phyloP scores from a whole-genome alignment of 2,329 filamentous ascomycete species.

The Chrysoporthe puriensis region DNA sequence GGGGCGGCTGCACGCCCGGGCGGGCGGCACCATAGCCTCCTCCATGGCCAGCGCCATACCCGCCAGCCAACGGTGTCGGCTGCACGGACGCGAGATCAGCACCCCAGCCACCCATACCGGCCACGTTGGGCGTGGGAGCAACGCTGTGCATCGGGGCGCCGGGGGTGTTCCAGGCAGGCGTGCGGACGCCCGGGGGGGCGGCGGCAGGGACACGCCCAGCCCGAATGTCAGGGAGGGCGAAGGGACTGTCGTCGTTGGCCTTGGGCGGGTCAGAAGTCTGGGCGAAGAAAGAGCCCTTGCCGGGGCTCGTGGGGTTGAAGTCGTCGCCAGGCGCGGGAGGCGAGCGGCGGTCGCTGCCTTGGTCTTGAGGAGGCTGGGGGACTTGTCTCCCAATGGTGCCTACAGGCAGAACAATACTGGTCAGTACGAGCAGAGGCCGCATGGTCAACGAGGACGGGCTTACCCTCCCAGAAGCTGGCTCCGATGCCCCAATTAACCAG shows the following conservation, averaged over 20 bases:
- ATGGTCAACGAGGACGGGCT: not conserved
- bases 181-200: not conserved
- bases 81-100: not conserved
- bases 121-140: not conserved
- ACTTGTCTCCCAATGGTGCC: not conserved
- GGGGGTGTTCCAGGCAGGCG: not conserved
- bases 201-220: not conserved
- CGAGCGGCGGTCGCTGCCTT: not conserved
- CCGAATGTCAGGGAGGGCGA: not conserved
- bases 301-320: not conserved
- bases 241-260: not conserved
- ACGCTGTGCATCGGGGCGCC: not conserved
- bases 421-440: not conserved
- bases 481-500: conserved; percentile 24
- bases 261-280: not conserved
- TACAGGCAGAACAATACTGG: not conserved
- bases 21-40: conserved; percentile 7
- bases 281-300: not conserved
- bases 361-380: not conserved
- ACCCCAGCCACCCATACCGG: not conserved
- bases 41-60: not conserved
- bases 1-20: no score
- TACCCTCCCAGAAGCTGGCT: conserved; percentile 24
- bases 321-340: not conserved
- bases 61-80: not conserved